Base-by-base conservation (phyloP, 768 basidiomycete species). In the Rhodotorula kratochvilovae region DNA sequence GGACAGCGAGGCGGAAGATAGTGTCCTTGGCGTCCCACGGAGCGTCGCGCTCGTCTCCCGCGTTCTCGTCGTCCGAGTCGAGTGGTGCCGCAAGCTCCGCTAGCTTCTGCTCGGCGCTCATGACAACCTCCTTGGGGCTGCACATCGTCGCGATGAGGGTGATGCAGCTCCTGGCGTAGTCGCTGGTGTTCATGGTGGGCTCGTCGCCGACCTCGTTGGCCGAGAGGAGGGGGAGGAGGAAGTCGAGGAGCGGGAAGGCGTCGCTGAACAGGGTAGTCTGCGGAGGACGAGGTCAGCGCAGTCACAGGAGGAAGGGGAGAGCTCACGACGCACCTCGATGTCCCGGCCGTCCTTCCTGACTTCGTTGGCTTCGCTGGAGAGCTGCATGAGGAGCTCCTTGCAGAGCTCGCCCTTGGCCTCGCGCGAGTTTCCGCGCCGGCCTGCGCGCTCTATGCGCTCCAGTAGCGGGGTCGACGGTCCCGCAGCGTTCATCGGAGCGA, bases 191-290 rank as follows among this genome's bases (percentile, higher is more conserved):
- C 39, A 42, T n/a, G 15, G 21, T 13, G 33, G 13, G 23, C 12
- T 53, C n/a, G 51, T 6, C 2, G n/a, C 3, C 51, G 25, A 21
- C 10, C 35, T 23, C 31, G 12, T 39, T 35, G 64, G 45, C 23
- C 2, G 56, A 50, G 39, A 58, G 10, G 46, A 39, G 31, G n/a
- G 65, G 65, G 19, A 66, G 33, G 17, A 66, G 57, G n/a, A 31
- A 46, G 29, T 48, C 25, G 65, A 66, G 35, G 46, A 66, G 65
- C 1, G 48, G 10, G 39, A 66, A 66, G 5, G 65, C 45, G 36
- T 66, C 56, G 46, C 10, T 15, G 56, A 58, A 66, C 35, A 66
- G 56, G 1, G 65, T 39, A 7, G 42, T 13, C 65, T 66, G 65
- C 48, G 8, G 11, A 2, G 2, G 15, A 3, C 23, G 21, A 11